Evolutionary conservation across 352 stramenopile genomes (phyloP).

Genomic region (Sclerospora graminicola): DNA sequence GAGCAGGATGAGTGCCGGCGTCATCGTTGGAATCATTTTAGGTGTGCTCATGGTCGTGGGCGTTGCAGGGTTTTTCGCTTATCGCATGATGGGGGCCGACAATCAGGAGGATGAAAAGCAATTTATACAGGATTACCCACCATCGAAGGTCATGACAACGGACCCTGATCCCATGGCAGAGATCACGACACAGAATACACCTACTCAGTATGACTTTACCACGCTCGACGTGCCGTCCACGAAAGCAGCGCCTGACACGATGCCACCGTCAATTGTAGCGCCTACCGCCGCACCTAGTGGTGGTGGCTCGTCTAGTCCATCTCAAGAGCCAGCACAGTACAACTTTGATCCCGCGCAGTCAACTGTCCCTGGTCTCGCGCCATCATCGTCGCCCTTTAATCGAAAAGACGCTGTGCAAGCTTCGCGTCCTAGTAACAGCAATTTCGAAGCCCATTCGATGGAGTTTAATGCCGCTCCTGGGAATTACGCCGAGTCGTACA

Average conservation of each 20-base stretch:
- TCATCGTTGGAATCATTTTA: constrained; percentile 33
- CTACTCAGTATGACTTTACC: constrained; percentile 29
- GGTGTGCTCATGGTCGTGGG: constrained; percentile 27
- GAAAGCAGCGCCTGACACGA: constrained; percentile 14
- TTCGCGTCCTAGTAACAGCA: constrained; percentile 35
- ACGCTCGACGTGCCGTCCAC: constrained; percentile 15
- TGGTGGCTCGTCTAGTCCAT: constrained; percentile 8
- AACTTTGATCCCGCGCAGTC: constrained; percentile 28
- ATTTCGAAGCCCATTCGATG: constrained; percentile 45
- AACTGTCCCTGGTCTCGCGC: constrained; percentile 15
- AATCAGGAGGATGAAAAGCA: constrained; percentile 23
- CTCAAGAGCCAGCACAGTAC: constrained; percentile 18
- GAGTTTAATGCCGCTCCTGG: constrained; percentile 32
- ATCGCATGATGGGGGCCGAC: constrained; percentile 19
- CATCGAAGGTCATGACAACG: constrained; percentile 15
- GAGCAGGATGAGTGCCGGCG: constrained; percentile 26
- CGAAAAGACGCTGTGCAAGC: constrained; percentile 24
- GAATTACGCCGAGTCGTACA: constrained; percentile 47
- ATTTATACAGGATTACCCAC: constrained; percentile 24
- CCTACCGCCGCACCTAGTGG: constrained; percentile 11
- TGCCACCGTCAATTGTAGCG: constrained; percentile 26
- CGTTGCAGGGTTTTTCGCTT: constrained; percentile 27
- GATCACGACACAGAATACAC: constrained; percentile 16
- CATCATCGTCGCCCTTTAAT: constrained; percentile 27
- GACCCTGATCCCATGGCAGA: constrained; percentile 10